Evolutionary conservation across 2,329 filamentous ascomycete genomes (phyloP).

Genomic region (Neopestalotiopsis clavispora): DNA sequence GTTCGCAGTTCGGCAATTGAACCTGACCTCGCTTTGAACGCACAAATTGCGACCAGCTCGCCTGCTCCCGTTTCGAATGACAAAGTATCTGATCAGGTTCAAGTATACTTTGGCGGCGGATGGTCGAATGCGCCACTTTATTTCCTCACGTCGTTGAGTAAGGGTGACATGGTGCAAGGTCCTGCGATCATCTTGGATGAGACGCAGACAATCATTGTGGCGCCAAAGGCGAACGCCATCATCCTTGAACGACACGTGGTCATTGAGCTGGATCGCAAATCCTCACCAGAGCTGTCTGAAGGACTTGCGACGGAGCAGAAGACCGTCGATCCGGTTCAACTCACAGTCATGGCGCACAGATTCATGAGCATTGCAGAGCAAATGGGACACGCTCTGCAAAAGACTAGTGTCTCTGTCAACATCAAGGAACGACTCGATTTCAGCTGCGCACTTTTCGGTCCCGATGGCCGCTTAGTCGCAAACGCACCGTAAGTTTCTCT

Average conservation of each 20-base stretch:
- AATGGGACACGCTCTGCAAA: conserved; percentile 81
- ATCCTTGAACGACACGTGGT: conserved; percentile 41
- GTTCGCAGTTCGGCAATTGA: neutral
- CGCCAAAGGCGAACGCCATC: conserved; percentile 39
- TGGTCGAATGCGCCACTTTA: conserved; percentile 31
- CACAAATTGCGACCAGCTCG: neutral
- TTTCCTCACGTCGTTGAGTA: conserved; percentile 29
- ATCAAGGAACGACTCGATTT: conserved; percentile 84
- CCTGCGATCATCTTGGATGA: conserved; percentile 67
- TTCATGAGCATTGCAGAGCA: conserved; percentile 88
- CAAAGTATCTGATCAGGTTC: conserved; percentile 12
- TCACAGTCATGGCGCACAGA: conserved; percentile 78
- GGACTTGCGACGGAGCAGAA: conserved; percentile 36
- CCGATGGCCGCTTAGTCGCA: conserved; percentile 73
- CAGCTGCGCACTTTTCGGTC: conserved; percentile 78
- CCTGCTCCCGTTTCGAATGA: neutral
- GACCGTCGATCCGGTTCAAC: conserved; percentile 70
- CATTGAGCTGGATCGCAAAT: conserved; percentile 44
- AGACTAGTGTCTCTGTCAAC: conserved; percentile 78
- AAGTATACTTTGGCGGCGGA: conserved; percentile 14
- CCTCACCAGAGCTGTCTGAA: conserved; percentile 63
- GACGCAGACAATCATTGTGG: conserved; percentile 77
- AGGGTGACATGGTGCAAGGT: conserved; percentile 31
- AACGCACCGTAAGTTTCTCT: conserved; percentile 60
- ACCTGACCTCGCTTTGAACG: neutral